Conservation (phyloP, 179 eudicot species). For the Beta macrorhiza region DNA sequence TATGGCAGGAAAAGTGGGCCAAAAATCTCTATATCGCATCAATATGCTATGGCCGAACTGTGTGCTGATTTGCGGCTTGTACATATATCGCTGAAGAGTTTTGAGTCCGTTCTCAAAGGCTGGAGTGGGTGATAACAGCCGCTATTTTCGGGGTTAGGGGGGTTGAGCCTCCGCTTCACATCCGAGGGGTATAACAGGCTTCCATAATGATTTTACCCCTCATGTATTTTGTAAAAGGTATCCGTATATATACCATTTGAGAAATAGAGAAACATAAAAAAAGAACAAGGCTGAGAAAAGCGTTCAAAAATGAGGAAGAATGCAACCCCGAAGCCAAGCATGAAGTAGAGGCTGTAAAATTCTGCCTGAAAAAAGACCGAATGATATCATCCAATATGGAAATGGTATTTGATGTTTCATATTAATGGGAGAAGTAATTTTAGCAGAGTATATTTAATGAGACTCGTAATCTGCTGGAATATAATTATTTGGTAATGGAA, state of each 20-base stretch:
- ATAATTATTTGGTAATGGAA: slow-evolving; percentile 18
- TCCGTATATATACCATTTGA: slow-evolving; percentile 29
- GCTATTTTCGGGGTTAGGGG: slow-evolving; percentile 22
- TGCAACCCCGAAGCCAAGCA: slow-evolving; percentile 25
- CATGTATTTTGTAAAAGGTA: slow-evolving; percentile 33
- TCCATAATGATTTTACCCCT: slow-evolving; percentile 14
- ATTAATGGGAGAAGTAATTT: neutral
- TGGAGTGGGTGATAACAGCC: neutral
- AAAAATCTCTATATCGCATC: slow-evolving; percentile 77
- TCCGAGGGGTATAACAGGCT: slow-evolving; percentile 11
- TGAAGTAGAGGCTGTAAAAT: slow-evolving; percentile 29
- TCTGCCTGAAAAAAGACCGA: slow-evolving; percentile 10
- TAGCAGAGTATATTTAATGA: slow-evolving; percentile 20
- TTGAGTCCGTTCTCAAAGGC: slow-evolving; percentile 13
- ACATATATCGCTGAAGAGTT: slow-evolving; percentile 35
- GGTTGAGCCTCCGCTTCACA: slow-evolving; percentile 15
- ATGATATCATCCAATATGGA: slow-evolving; percentile 23
- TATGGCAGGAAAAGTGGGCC: slow-evolving; percentile 69
- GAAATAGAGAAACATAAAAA: slow-evolving; percentile 17
- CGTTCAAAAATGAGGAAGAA: slow-evolving; percentile 12
- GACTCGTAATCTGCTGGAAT: slow-evolving; percentile 18
- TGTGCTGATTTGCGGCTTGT: slow-evolving; percentile 48
- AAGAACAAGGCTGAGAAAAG: neutral
- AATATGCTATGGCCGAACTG: slow-evolving; percentile 76
- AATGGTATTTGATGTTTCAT: slow-evolving; percentile 26